Base-by-base conservation (phyloP, 225 moss, liverwort and hornwort species). In the Anthoceros angustus region DNA sequence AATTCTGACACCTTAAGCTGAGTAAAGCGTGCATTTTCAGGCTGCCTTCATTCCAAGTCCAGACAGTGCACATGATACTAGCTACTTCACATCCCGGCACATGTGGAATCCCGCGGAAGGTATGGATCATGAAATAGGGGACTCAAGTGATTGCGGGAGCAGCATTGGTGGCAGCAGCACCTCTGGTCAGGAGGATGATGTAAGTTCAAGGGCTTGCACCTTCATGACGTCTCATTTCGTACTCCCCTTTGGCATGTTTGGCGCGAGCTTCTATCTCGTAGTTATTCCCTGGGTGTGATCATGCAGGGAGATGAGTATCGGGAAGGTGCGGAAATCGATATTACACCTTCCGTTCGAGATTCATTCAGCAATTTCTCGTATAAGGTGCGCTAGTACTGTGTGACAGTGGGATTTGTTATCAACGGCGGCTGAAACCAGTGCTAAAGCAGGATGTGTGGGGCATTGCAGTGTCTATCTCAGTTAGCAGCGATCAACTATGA, bases 401-500 rank as follows among this genome's bases (percentile, higher is more conserved):
- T 18, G 18, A 15, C 18, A 55, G 18, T 15, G 6, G 0, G 23
- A 55, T 5, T 15, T 55, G 55, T 55, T 55, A 23, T 55, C 0
- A 18, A 32, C n/a, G n/a, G 0, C 55, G 18, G n/a, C n/a, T 55
- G 55, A 7, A 7, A 55, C 8, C 18, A 55, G 3, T 32, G 32
- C 18, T 55, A 18, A 46, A 46, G 45, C 45, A 11, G 2, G 14
- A 5, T 55, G 8, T 55, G 55, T 55, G 55, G 6, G 16, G 2
- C 23, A 23, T 55, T 18, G 55, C 88, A 98, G 98, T 89, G 89
- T 78, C 72, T 98, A 71, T 98, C 98, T 64, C 98, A 98, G 69
- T 78, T 98, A 75, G 98, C 98, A 55, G 86, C 92, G 41, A 98
- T 98, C 84, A 98, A 98, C 80, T 98, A 98, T 67, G 98, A 98